Evolutionary conservation across 2,329 filamentous ascomycete species (phyloP).

Genomic region (Xylaria sp.): DNA sequence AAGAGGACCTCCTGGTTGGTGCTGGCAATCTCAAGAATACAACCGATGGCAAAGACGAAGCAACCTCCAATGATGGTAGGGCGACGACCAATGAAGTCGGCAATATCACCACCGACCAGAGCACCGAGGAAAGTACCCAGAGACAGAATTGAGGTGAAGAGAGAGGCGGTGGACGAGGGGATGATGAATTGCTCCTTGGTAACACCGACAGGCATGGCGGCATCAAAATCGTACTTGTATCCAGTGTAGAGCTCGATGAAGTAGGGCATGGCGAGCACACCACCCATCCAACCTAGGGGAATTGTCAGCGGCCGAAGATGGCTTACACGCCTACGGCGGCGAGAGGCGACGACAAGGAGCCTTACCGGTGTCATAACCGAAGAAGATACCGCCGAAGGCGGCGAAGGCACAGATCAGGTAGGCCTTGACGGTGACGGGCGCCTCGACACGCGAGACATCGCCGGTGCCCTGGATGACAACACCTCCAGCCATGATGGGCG

Average conservation of each 20-base stretch:
- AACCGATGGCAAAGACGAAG: slow-evolving; percentile 67
- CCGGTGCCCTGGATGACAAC: slow-evolving; percentile 51
- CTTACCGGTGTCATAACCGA: slow-evolving; percentile 78
- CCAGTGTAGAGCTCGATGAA: slow-evolving; percentile 58
- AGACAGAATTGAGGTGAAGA: slow-evolving; percentile 75
- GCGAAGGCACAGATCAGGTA: slow-evolving; percentile 77
- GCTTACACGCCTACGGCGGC: not conserved
- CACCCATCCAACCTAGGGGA: slow-evolving; percentile 43
- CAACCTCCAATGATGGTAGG: slow-evolving; percentile 70
- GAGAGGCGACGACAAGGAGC: slow-evolving; percentile 5
- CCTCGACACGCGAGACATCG: slow-evolving; percentile 71
- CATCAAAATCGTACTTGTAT: slow-evolving; percentile 49
- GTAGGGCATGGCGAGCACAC: slow-evolving; percentile 44
- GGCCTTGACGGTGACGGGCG: slow-evolving; percentile 74
- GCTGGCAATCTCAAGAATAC: slow-evolving; percentile 68
- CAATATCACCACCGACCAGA: slow-evolving; percentile 71
- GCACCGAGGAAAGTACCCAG: slow-evolving; percentile 73
- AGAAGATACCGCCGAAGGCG: slow-evolving; percentile 79
- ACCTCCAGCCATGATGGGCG: slow-evolving; percentile 49
- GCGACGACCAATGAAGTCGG: slow-evolving; percentile 72
- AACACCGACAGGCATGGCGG: slow-evolving; percentile 42
- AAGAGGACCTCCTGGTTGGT: slow-evolving; percentile 63
- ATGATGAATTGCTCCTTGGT: slow-evolving; percentile 53
- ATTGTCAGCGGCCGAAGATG: slow-evolving; percentile 4
- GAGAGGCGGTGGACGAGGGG: slow-evolving; percentile 62